Conservation (phyloP, 2,329 filamentous ascomycete genomes). For the Hymenoscyphus fructigenus region DNA sequence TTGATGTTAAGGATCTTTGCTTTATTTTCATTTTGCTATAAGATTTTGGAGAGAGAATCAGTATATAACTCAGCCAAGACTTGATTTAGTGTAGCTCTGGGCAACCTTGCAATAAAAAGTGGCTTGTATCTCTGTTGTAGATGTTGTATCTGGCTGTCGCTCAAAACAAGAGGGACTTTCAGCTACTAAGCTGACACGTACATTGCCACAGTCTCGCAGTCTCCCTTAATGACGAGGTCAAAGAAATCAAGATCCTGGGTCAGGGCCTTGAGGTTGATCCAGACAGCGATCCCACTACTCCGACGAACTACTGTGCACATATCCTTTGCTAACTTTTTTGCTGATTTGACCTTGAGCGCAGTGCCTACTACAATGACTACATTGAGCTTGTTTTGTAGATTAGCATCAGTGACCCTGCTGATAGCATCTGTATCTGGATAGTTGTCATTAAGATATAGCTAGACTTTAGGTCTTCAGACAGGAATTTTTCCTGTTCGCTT, state of each 20-base stretch:
- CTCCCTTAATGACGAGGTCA: neutral
- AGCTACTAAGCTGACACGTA: slow-evolving; percentile 22
- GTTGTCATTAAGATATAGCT: slow-evolving; percentile 93
- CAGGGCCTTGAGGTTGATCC: neutral
- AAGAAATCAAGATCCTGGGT: neutral
- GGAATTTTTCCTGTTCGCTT: slow-evolving; percentile 13
- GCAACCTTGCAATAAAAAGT: slow-evolving; percentile 18
- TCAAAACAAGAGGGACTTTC: slow-evolving; percentile 18
- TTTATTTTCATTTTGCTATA: slow-evolving; percentile 15
- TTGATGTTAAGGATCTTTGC: slow-evolving; percentile 15
- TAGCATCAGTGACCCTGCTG: slow-evolving; percentile 78
- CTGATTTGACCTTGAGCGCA: neutral
- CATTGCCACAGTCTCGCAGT: slow-evolving; percentile 74
- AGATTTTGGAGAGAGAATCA: slow-evolving; percentile 18
- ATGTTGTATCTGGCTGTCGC: slow-evolving; percentile 19
- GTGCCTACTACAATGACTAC: neutral
- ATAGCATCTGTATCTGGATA: slow-evolving; percentile 86
- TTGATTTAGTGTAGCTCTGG: slow-evolving; percentile 14
- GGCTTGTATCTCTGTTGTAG: slow-evolving; percentile 17
- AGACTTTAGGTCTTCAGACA: slow-evolving; percentile 59
- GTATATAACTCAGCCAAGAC: slow-evolving; percentile 15
- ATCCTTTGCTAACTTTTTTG: neutral
- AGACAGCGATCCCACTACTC: neutral
- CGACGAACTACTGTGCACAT: neutral
- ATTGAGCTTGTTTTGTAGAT: slow-evolving; percentile 51